Evolutionary conservation across 257 asterid species (phyloP).

Genomic region (Hygrophila difformis): DNA sequence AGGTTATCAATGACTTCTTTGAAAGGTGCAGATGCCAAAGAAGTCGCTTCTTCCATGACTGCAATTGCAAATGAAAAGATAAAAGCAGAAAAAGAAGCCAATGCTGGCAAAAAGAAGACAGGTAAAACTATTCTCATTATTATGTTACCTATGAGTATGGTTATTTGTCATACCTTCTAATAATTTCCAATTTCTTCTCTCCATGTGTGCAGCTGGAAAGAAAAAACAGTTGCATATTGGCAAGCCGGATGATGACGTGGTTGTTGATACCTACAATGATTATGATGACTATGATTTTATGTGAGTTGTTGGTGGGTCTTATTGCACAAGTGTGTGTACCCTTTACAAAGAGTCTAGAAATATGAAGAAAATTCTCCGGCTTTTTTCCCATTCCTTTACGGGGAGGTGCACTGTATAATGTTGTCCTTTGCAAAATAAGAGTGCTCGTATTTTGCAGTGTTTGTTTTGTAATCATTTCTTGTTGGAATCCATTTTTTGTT

Average conservation of each 20-base stretch:
- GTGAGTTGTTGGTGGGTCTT: constrained; percentile 33
- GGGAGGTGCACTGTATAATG: constrained; percentile 31
- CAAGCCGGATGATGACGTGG: constrained; percentile 59
- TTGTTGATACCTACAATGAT: constrained; percentile 36
- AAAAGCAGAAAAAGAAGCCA: constrained; percentile 90
- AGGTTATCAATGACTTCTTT: constrained; percentile 65
- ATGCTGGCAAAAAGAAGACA: constrained; percentile 81
- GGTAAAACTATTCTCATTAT: constrained; percentile 28
- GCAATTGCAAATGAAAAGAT: constrained; percentile 97
- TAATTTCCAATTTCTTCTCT: background rate
- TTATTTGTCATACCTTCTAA: background rate
- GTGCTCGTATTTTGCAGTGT: constrained; percentile 10
- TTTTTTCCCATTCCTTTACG: constrained; percentile 27
- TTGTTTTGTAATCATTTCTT: background rate
- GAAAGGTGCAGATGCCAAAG: constrained; percentile 94
- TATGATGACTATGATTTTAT: constrained; percentile 80
- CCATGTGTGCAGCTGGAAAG: constrained; percentile 55
- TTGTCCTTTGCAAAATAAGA: constrained; percentile 21
- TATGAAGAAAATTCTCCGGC: constrained; percentile 29
- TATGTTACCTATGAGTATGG: background rate
- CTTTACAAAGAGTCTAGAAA: constrained; percentile 14
- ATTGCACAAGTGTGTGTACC: constrained; percentile 10
- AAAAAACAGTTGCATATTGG: constrained; percentile 75
- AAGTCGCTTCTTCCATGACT: constrained; percentile 75
- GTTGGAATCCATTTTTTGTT: too few relatives aligned